Conservation (phyloP, 73 alveolate species). For the Paramecium primaurelia region DNA sequence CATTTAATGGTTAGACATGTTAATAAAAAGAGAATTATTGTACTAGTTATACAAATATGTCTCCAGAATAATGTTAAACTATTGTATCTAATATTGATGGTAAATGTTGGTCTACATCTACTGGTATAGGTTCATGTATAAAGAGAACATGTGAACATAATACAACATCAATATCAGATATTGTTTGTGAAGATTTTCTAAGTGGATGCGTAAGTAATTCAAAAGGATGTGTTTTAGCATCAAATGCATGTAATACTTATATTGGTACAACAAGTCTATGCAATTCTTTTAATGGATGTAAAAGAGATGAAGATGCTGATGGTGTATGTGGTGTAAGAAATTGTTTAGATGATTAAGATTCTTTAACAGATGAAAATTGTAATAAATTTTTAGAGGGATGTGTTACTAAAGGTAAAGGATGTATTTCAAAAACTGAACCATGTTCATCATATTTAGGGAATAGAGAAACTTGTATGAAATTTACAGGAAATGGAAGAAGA, state of each 20-base stretch:
- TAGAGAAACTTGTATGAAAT: not conserved
- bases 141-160: not conserved
- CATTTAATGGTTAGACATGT: not conserved
- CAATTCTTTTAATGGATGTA: not conserved
- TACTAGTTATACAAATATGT: not conserved
- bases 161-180: not conserved
- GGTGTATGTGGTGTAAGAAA: not conserved
- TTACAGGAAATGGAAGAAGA: slow-evolving; percentile 16
- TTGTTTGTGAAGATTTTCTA: not conserved
- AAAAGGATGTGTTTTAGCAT: not conserved
- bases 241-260: not conserved
- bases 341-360: not conserved
- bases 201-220: not conserved
- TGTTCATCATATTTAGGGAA: not conserved
- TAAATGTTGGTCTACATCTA: not conserved
- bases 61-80: not conserved
- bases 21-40: not conserved
- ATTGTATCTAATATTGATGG: not conserved
- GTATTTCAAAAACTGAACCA: slow-evolving; percentile 16
- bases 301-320: not conserved
- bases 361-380: not conserved
- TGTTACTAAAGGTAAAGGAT: slow-evolving; percentile 26
- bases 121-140: not conserved
- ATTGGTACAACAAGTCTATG: not conserved
- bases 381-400: not conserved